Conservation (phyloP, 495 filamentous ascomycete genomes). For the Cercophora samala region DNA sequence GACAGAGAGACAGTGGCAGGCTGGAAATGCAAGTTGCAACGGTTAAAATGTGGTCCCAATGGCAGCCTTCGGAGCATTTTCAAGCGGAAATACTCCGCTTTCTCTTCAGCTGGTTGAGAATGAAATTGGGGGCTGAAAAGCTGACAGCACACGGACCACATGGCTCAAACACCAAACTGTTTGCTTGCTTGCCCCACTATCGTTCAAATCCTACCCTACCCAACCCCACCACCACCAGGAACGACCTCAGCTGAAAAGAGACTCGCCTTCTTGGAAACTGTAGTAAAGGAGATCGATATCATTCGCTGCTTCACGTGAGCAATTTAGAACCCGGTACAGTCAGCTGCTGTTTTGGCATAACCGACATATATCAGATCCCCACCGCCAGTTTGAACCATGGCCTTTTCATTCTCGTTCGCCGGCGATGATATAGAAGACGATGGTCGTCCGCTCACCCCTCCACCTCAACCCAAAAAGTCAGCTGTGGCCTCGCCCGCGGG, state of each 20-base stretch:
- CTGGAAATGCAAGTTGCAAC: not conserved
- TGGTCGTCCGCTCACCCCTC: slow-evolving; percentile 38
- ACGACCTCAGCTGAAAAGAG: slow-evolving; percentile 4
- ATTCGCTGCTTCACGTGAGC: not conserved
- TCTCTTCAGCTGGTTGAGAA: not conserved
- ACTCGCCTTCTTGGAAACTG: not conserved
- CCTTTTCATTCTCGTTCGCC: slow-evolving; percentile 76
- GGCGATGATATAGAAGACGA: slow-evolving; percentile 80
- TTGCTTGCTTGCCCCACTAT: not conserved
- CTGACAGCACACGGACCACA: not conserved
- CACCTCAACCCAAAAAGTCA: slow-evolving; percentile 13
- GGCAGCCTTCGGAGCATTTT: not conserved
- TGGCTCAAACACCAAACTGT: not conserved
- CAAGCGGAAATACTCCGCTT: not conserved
- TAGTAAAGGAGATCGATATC: not conserved
- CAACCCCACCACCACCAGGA: slow-evolving; percentile 1
- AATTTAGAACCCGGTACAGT: not conserved
- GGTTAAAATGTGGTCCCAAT: not conserved
- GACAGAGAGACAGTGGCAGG: not conserved
- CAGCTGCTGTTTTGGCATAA: not conserved
- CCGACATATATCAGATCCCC: not conserved
- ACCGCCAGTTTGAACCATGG: slow-evolving; percentile 13
- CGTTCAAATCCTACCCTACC: slow-evolving; percentile 6
- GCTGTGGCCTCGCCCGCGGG: slow-evolving; percentile 26
- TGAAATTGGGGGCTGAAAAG: not conserved